These are phyloP conservation scores for Gracilaria caudata DNA, from an alignment of 23 red algal species.

Conservation along the genomic window DNA sequence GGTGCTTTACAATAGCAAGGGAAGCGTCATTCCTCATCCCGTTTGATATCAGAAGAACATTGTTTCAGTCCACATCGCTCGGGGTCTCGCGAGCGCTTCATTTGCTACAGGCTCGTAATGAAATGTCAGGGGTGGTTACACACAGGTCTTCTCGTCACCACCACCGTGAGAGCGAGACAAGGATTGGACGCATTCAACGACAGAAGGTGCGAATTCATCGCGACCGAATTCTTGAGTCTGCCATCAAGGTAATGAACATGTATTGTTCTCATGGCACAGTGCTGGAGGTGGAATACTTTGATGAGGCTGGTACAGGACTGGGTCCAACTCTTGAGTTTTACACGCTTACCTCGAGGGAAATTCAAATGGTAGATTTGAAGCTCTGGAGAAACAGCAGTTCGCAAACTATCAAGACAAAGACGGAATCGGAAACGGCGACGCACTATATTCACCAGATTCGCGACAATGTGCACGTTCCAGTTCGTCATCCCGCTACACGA, in stretches of 20 bases:
- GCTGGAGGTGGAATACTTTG: constrained; percentile 94
- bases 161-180: constrained; percentile 60
- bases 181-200: constrained; percentile 87
- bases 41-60: constrained; percentile 79
- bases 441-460: constrained; percentile 9
- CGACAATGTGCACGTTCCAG: not conserved
- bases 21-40: constrained; percentile 79
- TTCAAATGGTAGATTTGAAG: constrained; percentile 81
- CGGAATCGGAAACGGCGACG: constrained; percentile 9
- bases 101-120: constrained; percentile 75
- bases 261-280: constrained; percentile 84
- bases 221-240: constrained; percentile 84
- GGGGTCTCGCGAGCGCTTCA: constrained; percentile 89
- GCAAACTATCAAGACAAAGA: constrained; percentile 1
- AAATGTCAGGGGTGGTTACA: constrained; percentile 46
- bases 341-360: constrained; percentile 84
- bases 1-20: constrained; percentile 77
- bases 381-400: constrained; percentile 79
- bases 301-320: constrained; percentile 95
- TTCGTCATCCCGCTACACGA: constrained; percentile 16
- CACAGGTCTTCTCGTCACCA: constrained; percentile 34
- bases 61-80: constrained; percentile 85
- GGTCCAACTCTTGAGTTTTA: constrained; percentile 99
- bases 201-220: constrained; percentile 95
- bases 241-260: constrained; percentile 86